Evolutionary conservation across 1,284 basidiomycete species (phyloP), one percentile per base, ranked within the genome.

Genomic region (Tilletiaria anomala): DNA sequence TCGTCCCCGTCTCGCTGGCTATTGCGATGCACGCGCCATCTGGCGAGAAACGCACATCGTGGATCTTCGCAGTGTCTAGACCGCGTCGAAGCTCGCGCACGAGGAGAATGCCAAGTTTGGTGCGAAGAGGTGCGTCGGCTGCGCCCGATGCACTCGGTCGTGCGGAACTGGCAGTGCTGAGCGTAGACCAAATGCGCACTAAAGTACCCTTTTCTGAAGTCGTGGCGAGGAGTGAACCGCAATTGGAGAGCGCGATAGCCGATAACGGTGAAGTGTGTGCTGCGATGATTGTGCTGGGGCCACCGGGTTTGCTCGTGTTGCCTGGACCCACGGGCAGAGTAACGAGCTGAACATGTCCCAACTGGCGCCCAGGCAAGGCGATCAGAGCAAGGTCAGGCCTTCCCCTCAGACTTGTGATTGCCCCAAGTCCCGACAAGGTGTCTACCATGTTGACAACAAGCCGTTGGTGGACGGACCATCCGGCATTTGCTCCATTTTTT

Each of bases 1-100:
- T 47, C 0, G 57, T 61, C 8, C 58, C 58, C 41, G 56, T 61
- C 42, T 61, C 58, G 33, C 58, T 61, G 1, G 50, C 58, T 17
- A 51, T 55, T 2, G 58, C 58, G 5, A 61, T 24, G 2, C 46
- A 32, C 0, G 43, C 47, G 8, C 36, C 41, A 29, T 61, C 57
- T 6, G 54, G 54, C 10, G 50, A 42, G 32, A 61, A 56, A 1
- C 53, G 46, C n/a, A 60, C 46, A 37, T 54, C 54, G n/a, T 54
- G 36, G 16, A 61, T 60, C 10, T 44, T 40, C 0, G 57, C 57
- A 15, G 50, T 47, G 26, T 61, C 58, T 4, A 45, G 53, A 8
- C 58, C 58, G 17, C 58, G 47, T 8, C 58, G 47, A 11, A 61
- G 40, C 42, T 61, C 57, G 26, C 51, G 44, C 8, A 48, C 18